Evolutionary conservation across 2,329 filamentous ascomycete genomes (phyloP).

Genomic region (Tolypocladium ophioglossoides): DNA sequence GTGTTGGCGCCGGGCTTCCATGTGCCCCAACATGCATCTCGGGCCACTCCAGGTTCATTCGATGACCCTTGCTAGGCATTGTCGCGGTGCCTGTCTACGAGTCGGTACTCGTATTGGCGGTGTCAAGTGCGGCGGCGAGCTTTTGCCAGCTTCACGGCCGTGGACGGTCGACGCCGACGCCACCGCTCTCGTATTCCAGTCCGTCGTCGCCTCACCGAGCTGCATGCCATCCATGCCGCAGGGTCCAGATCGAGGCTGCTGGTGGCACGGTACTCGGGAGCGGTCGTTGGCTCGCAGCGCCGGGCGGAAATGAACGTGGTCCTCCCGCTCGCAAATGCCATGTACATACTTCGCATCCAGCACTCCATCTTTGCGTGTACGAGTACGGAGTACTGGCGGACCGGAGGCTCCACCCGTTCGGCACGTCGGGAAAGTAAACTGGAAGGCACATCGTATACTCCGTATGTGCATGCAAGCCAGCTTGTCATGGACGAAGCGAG

Average conservation of each 20-base stretch:
- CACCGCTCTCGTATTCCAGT: not conserved
- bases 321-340: not conserved
- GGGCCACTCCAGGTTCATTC: not conserved
- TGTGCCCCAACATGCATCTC: slow-evolving; percentile 5
- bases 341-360: not conserved
- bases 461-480: not conserved
- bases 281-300: no score
- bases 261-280: not conserved
- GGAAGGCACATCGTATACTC: no score
- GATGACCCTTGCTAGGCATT: not conserved
- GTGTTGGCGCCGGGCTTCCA: slow-evolving; percentile 21
- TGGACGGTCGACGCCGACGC: not conserved
- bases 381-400: no score
- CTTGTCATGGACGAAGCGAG: not conserved
- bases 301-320: not conserved
- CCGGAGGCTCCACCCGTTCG: not conserved
- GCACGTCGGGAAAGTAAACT: not conserved
- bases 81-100: not conserved
- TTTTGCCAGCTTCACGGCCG: not conserved
- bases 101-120: not conserved
- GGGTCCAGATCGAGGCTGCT: not conserved
- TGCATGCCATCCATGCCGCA: not conserved
- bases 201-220: not conserved
- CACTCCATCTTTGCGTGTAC: not conserved
- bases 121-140: not conserved